Evolutionary conservation across 345 rosid genomes (phyloP), one percentile per base, ranked within the genome.

Genomic region (Sisymbrium irio): DNA sequence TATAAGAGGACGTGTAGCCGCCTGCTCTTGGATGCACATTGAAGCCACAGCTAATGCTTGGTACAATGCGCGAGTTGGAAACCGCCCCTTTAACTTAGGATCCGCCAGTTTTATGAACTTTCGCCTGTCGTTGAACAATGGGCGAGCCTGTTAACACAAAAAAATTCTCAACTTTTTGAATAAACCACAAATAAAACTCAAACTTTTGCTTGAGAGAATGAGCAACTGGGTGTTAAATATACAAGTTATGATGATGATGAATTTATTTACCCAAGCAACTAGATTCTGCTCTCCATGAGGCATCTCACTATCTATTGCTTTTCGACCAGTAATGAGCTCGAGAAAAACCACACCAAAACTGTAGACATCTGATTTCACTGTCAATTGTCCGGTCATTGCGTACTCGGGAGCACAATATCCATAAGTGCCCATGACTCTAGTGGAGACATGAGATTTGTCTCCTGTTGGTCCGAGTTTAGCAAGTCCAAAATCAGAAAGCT

Each of bases 321-420:
- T 88, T 3, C 99, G 91, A 55, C 99, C 98, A 9, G 99, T 95
- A 64, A 95, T 95, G 59, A 95, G 86, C 83, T 95, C 99, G 17
- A 95, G 79, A 71, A 95, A 89, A 39, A 92, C 97, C 4, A 95
- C 99, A 27, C 98, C 99, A 25, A 95, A 95, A 77, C 99, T 92
- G 64, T 95, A 95, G 9, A 92, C 98, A 44, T 95, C 98, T 57
- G 98, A 95, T 75, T 95, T 95, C 27, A 92, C 96, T 0, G 99
- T 95, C 67, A 95, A 81, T 51, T 95, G 99, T 39, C 99, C 99
- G 3, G 99, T 96, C 99, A 96, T 96, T 78, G 99, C 98, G 51
- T 96, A 96, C 77, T 96, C 98, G 1, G 98, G 99, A 76, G 99
- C 99, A 84, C 99, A 96, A 60, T 96, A 92, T 32, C 99, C 99